Conservation (phyloP, 106 monocot genomes). For the Phalaenopsis aphrodite region DNA sequence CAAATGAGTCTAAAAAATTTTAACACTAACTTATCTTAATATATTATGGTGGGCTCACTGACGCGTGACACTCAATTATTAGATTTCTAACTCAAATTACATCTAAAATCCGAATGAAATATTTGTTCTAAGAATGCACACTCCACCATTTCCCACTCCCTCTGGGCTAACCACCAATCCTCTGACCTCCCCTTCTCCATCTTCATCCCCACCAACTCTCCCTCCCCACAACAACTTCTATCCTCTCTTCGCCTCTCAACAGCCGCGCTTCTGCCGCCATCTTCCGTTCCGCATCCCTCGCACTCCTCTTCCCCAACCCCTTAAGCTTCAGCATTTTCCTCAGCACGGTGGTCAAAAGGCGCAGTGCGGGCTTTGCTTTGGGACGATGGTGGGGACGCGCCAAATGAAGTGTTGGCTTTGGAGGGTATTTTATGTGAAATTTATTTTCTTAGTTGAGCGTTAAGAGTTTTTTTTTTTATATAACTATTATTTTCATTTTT, state of each 20-base stretch:
- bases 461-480: no score
- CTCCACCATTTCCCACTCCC: not conserved
- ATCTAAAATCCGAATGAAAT: no score
- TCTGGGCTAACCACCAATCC: conserved; percentile 39
- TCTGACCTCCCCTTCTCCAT: conserved; percentile 20
- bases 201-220: conserved; percentile 4
- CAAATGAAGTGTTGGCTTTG: conserved; percentile 11
- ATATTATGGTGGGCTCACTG: no score
- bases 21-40: no score
- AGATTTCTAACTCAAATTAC: no score
- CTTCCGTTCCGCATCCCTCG: conserved; percentile 15
- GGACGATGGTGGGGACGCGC: conserved; percentile 18
- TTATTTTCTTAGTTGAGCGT: conserved; percentile 4
- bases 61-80: no score
- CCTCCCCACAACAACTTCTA: conserved; percentile 18
- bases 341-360: conserved; percentile 21
- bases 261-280: conserved; percentile 11
- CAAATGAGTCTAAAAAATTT: no score
- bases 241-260: conserved; percentile 31
- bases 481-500: no score
- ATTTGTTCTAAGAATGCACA: no score
- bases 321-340: conserved; percentile 13
- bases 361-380: conserved; percentile 18
- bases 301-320: conserved; percentile 17
- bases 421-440: not conserved